A percentile compares a stretch with the other conserved stretches of the same genome.
Evolutionary conservation across 306 rosid species (phyloP).

Genomic region (Aeschynomene evenia): DNA sequence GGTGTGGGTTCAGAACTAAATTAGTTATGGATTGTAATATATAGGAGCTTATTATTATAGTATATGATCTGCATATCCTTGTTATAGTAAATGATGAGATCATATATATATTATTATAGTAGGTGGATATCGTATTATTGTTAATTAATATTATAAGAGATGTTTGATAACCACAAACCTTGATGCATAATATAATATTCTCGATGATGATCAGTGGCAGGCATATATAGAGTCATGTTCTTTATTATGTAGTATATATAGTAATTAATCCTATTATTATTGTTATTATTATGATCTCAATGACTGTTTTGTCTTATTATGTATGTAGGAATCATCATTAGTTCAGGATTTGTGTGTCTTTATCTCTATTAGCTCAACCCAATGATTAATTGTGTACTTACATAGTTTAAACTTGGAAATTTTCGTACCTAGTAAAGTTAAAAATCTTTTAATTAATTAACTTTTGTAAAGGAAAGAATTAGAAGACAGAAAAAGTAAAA

Average conservation of each 20-base stretch:
- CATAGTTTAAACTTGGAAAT: background rate
- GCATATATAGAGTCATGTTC: no score
- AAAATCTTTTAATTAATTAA: slow-evolving; percentile 1
- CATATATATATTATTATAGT: no score
- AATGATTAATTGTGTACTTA: slow-evolving; percentile 30
- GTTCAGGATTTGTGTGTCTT: slow-evolving; percentile 1
- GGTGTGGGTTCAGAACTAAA: slow-evolving; percentile 8
- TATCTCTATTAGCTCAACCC: slow-evolving; percentile 14
- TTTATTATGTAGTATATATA: slow-evolving; percentile 35
- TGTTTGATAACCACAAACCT: slow-evolving; percentile 33
- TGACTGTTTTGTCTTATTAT: slow-evolving; percentile 21
- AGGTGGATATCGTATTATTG: background rate
- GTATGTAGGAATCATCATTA: background rate
- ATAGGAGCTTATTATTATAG: slow-evolving; percentile 31
- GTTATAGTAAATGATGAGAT: slow-evolving; percentile 29
- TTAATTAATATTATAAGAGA: slow-evolving; percentile 24
- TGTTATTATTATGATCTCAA: no score
- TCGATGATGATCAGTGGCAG: slow-evolving; percentile 11
- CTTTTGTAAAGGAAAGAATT: background rate
- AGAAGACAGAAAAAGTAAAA: background rate
- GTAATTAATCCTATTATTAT: slow-evolving; percentile 28
- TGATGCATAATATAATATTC: slow-evolving; percentile 32
- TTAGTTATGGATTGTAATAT: slow-evolving; percentile 44
- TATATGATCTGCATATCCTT: slow-evolving; percentile 13
- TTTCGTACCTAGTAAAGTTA: slow-evolving; percentile 17